Evolutionary conservation across 2,329 filamentous ascomycete genomes (phyloP), one percentile per base, ranked within the genome.

Genomic region (Zopfia rhizophila): DNA sequence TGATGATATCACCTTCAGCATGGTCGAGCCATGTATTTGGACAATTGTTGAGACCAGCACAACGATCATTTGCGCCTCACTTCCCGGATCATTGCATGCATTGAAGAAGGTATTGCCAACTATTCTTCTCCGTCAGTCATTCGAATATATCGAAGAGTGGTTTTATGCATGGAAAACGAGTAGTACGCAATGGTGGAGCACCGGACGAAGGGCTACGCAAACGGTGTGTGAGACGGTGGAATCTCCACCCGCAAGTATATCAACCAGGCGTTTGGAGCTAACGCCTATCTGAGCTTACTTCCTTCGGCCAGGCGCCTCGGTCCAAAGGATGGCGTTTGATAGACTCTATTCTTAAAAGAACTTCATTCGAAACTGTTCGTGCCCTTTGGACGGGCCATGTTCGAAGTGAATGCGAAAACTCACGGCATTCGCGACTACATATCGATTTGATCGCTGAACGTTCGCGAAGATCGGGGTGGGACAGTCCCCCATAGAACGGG

Each of bases 61-160:
- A 13, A 47, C 37, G 5, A 47, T 41, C 11, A 36, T 38, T 13
- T 41, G 44, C n/a, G 37, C 44, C 3, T 36, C 44, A 5, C 44
- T 47, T 17, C 44, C 44, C 3, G 44, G 33, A 6, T 47, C 37
- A n/a, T 41, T 31, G 8, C 18, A 28, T 23, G 37, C 37, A 11
- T 14, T 47, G 13, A 47, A 31, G n/a, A 24, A 31, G 7, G 32
- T 41, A n/a, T 5, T 47, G n/a, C 44, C 44, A 14, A 28, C 36
- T 17, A 13, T 21, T 27, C 13, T 10, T 13, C 41, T 37, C 14
- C n/a, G n/a, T n/a, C n/a, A n/a, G n/a, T n/a, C n/a, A n/a, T n/a
- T 38, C 11, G 35, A 38, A 23, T 38, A 8, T 17, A n/a, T 38
- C 5, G 35, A 38, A 23, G 35, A 38, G 19, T 17, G 27, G 11